phyloP scores from a whole-genome alignment of 2,329 filamentous ascomycete genomes.

The Apiospora phragmitis region DNA sequence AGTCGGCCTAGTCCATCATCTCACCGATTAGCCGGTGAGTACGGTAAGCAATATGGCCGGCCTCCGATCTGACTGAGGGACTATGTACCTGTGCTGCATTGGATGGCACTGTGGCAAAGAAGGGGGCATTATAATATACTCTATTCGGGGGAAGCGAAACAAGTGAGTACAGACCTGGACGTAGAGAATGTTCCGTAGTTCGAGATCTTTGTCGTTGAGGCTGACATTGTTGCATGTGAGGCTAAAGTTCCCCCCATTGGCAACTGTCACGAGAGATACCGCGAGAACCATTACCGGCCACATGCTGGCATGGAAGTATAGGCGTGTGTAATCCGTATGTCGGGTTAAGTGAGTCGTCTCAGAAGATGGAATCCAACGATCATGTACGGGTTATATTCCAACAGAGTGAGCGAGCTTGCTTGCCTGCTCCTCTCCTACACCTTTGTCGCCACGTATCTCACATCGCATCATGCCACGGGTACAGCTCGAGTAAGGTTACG shows the following conservation, averaged over 20 bases:
- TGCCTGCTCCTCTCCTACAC: not conserved
- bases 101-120: not conserved
- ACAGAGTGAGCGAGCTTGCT: not conserved
- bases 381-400: not conserved
- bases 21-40: not conserved
- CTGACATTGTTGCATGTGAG: not conserved
- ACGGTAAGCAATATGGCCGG: not conserved
- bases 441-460: not conserved
- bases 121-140: too few species aligned
- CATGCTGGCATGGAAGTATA: not conserved
- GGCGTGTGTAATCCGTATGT: not conserved
- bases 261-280: not conserved
- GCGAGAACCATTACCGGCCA: not conserved
- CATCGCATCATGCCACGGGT: not conserved
- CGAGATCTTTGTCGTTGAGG: not conserved
- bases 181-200: not conserved
- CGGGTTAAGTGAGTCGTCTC: not conserved
- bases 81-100: not conserved
- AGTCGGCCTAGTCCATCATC: not conserved
- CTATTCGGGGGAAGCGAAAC: not conserved
- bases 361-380: not conserved
- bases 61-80: not conserved
- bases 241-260: not conserved
- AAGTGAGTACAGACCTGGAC: not conserved
- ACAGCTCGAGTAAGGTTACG: not conserved